Base-by-base conservation (phyloP, 1,284 basidiomycete species). In the Ustilago trichophora region DNA sequence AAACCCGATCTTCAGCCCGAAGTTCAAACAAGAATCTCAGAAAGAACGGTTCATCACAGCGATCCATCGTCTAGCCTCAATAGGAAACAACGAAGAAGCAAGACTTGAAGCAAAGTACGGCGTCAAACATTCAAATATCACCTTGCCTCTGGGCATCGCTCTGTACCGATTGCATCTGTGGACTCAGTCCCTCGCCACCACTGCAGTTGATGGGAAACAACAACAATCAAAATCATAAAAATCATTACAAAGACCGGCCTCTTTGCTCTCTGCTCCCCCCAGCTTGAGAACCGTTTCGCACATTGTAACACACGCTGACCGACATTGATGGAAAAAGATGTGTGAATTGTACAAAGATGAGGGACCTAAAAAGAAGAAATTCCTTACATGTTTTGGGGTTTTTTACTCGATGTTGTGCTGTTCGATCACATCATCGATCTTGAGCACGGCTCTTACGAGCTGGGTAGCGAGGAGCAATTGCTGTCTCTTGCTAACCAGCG, bases 391-490 rank as follows among this genome's bases (percentile, higher is more conserved):
- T n/a, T n/a, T 25, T 18, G 25, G 3, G n/a, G n/a, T n/a, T 18
- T 10, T 16, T 31, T 52, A 71, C 54, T 76, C 73, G 42, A 76
- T 67, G 50, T 74, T 71, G 48, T 76, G 73, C 53, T 76, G 73
- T 32, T 76, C 73, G 38, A 76, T 76, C 33, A 82, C 80, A 58
- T 82, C 80, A 57, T 82, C 80, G 51, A 82, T 81, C 59, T 78
- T 80, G 27, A 84, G 75, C 19, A 84, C 81, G 13, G 83, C 80
- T 25, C 83, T 64, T 1, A 83, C 82, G 33, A 93, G 90, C 87
- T 98, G 95, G 31, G 94, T 97, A n/a, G 96, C 95, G 41, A 98
- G 85, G 62, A 98, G 84, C 82, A 95, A 93, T 81, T 98, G 96
- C 82, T 98, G 94, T 77, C 95, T 87, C 85, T 98, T 98, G 37